Base-by-base conservation (phyloP, 2,329 filamentous ascomycete species). In the Neocucurbitaria cava region DNA sequence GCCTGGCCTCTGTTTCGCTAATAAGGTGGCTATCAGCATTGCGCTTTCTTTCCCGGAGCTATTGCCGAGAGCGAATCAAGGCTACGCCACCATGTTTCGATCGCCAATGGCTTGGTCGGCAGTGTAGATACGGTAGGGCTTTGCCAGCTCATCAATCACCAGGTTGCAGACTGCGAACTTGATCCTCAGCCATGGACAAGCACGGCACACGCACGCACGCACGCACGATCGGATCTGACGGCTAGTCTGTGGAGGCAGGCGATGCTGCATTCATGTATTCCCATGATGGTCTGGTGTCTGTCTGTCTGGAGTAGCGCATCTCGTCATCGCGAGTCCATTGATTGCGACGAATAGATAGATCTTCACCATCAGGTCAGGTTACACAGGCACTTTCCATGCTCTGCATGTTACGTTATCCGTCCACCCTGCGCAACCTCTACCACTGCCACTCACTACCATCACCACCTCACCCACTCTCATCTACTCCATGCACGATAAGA, bases 31-130 rank as follows among this genome's bases (percentile, higher is more conserved):
- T 18, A 44, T 15, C n/a, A 20, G n/a, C 46, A 24, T 52, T 47
- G 49, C 47, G 28, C 17, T 39, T 24, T 20, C 23, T 5, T 23
- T 28, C 20, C 38, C 21, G 38, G 38, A 47, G 31, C 15, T 13
- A 44, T 33, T n/a, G 39, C 15, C 49, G 38, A 40, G 43, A 21
- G 49, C 56, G 55, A 62, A 65, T 57, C 61, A 57, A 45, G 21
- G 36, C 41, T 30, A 49, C 53, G 58, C 62, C 53, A 58, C 61
- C 46, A 13, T 35, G 7, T 23, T 26, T 49, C 30, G 52, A 56
- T 62, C 50, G 48, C 41, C 54, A 46, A 51, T 42, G 36, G 49
- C 50, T 38, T 24, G 13, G 39, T 50, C 54, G 52, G 50, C 43
- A 40, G 10, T 28, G 33, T 17, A 30, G 35, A 17, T 15, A 39